Base-by-base conservation (phyloP, 805 yeast genomes). In the Ogataea polymorpha region DNA sequence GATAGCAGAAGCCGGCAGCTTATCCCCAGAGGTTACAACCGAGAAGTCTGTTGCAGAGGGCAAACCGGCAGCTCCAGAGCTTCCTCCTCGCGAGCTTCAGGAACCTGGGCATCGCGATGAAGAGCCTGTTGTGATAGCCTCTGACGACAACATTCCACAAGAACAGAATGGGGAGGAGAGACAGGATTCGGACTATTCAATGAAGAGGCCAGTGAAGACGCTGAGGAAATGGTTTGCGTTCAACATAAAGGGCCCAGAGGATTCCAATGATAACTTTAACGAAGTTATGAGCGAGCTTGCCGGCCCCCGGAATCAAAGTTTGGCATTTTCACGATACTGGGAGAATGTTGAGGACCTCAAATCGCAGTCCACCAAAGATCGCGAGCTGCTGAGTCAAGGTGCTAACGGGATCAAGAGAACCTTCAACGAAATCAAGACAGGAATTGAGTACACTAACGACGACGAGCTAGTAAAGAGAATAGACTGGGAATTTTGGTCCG, bases 401-500 rank as follows among this genome's bases (percentile, higher is more conserved):
- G 63, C 72, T n/a, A 62, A 62, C 36, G 63, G 67, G 9, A 54
- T 77, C 17, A 72, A 68, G 46, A 54, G 53, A 30, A 65, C 67
- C 2, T 66, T 75, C 54, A 69, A 71, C 42, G 77, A 72, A 48
- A 75, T 75, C 46, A 72, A 70, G 42, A 59, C 62, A 18, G 75
- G 79, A 7, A 71, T 74, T n/a, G 60, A 58, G 31, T 63, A 64
- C 11, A 61, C 70, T 23, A 59, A 65, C 29, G 55, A 63, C 38
- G 58, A 50, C 32, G 51, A 47, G 20, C 37, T 63, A 18, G 53
- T 65, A 9, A 39, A 57, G 45, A 67, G 72, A 18, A 73, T 81
- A 34, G 86, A 84, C 57, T 86, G 93, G 93, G 86, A 84, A 32
- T 86, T 87, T 59, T 91, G 98, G 98, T 75, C 90, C 5, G 68